These are phyloP conservation scores for Ricinus communis DNA, from an alignment of 345 rosid species.

Conservation along the genomic window DNA sequence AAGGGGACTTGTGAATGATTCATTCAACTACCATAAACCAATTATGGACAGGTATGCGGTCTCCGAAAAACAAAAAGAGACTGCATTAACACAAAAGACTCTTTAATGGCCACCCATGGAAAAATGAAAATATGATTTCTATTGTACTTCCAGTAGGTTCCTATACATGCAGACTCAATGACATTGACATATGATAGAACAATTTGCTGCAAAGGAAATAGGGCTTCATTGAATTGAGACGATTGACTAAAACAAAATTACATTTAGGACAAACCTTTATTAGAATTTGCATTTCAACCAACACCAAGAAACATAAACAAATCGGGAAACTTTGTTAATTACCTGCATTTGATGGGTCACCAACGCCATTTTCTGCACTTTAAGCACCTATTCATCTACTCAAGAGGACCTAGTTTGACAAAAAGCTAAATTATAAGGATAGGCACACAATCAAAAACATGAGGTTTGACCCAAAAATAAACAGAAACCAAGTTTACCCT, in stretches of 20 bases:
- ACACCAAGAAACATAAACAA: background rate
- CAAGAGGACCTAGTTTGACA: constrained; percentile 37
- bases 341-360: constrained; percentile 91
- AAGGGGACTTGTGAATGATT: background rate
- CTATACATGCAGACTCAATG: background rate
- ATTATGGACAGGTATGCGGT: background rate
- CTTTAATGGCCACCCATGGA: background rate
- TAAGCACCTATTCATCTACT: constrained; percentile 63
- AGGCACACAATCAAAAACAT: background rate
- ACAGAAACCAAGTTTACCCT: background rate
- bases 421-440: constrained; percentile 16
- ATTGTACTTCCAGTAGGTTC: background rate
- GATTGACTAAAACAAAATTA: background rate
- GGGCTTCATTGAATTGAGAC: background rate
- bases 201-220: background rate
- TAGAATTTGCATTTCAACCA: background rate
- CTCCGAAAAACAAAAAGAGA: background rate
- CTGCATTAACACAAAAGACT: background rate
- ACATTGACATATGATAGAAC: background rate
- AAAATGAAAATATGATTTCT: background rate
- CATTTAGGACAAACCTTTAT: background rate
- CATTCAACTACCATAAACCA: constrained; percentile 4
- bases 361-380: constrained; percentile 72
- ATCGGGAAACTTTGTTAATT: constrained; percentile 15
- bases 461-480: background rate